Percentiles rank a stretch among this genome's conserved stretches.
Evolutionary conservation across 202 grass and related monocot species (phyloP).

Genomic region (Schoenoplectus triqueter): DNA sequence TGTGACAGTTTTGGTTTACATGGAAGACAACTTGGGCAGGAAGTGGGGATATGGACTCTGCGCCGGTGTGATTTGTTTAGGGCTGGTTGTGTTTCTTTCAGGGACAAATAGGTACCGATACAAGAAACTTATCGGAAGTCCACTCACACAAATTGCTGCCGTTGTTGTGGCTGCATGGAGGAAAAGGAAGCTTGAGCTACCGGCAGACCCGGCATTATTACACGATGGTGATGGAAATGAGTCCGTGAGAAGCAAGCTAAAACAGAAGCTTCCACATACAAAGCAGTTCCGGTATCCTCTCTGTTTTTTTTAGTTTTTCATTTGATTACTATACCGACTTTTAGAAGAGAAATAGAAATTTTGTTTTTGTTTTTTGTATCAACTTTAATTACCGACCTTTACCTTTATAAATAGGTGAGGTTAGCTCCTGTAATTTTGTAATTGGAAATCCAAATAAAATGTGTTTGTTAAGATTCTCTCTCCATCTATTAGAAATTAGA

Average conservation of each 20-base stretch:
- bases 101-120: slow-evolving; percentile 74
- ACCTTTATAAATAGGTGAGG: too few species aligned
- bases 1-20: slow-evolving; percentile 82
- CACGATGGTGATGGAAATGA: slow-evolving; percentile 55
- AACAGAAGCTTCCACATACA: slow-evolving; percentile 76
- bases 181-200: slow-evolving; percentile 55
- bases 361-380: too few species aligned
- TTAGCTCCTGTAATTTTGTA: too few species aligned
- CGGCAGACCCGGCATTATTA: slow-evolving; percentile 52
- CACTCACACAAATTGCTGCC: slow-evolving; percentile 75
- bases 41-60: slow-evolving; percentile 61
- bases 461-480: too few species aligned
- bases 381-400: too few species aligned
- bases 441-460: too few species aligned
- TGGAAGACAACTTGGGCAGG: slow-evolving; percentile 75
- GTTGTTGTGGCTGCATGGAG: slow-evolving; percentile 63
- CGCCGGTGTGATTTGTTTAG: slow-evolving; percentile 48
- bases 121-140: slow-evolving; percentile 78
- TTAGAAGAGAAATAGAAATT: too few species aligned
- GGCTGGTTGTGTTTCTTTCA: slow-evolving; percentile 61
- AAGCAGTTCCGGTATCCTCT: slow-evolving; percentile 66
- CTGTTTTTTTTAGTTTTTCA: neutral
- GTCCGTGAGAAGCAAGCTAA: slow-evolving; percentile 64
- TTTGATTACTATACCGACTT: too few species aligned
- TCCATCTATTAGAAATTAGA: too few species aligned